These are phyloP conservation scores for Chaetoceros tenuissimus DNA, from an alignment of 108 stramenopile genomes.

Conservation along the genomic window DNA sequence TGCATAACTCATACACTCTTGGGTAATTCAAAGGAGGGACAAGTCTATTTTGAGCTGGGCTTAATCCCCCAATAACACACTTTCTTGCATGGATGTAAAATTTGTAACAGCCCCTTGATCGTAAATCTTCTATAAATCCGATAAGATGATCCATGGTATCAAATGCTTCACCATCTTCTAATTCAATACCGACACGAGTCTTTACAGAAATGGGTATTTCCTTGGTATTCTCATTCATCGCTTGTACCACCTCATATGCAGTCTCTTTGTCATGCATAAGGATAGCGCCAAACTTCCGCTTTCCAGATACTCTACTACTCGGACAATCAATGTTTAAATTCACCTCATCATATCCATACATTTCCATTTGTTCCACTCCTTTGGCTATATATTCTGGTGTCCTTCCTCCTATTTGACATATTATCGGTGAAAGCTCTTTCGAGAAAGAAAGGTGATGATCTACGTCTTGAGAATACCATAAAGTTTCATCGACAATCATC, in stretches of 20 bases:
- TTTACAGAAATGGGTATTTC: conserved; percentile 49
- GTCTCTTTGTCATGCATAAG: conserved; percentile 25
- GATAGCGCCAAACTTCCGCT: conserved; percentile 51
- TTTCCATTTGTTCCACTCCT: conserved; percentile 25
- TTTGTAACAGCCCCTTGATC: conserved; percentile 20
- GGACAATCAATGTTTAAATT: conserved; percentile 77
- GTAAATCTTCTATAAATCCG: conserved; percentile 24
- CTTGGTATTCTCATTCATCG: neutral
- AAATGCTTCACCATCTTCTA: conserved; percentile 15
- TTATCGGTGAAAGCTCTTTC: conserved; percentile 37
- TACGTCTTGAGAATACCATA: conserved; percentile 21
- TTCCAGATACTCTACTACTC: conserved; percentile 32
- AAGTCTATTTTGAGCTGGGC: conserved; percentile 51
- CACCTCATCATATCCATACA: conserved; percentile 52
- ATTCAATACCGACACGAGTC: conserved; percentile 58
- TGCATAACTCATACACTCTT: conserved; percentile 44
- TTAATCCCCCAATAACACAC: conserved; percentile 41
- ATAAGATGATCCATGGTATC: neutral
- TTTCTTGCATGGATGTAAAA: conserved; percentile 74
- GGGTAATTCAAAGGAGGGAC: conserved; percentile 73
- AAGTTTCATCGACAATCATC: conserved; percentile 71
- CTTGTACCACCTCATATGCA: neutral
- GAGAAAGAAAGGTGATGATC: conserved; percentile 31
- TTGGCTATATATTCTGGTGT: conserved; percentile 26
- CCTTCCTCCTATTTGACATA: conserved; percentile 68